These are phyloP conservation scores for Linum trigynum DNA, from an alignment of 345 rosid genomes.

Conservation along the genomic window DNA sequence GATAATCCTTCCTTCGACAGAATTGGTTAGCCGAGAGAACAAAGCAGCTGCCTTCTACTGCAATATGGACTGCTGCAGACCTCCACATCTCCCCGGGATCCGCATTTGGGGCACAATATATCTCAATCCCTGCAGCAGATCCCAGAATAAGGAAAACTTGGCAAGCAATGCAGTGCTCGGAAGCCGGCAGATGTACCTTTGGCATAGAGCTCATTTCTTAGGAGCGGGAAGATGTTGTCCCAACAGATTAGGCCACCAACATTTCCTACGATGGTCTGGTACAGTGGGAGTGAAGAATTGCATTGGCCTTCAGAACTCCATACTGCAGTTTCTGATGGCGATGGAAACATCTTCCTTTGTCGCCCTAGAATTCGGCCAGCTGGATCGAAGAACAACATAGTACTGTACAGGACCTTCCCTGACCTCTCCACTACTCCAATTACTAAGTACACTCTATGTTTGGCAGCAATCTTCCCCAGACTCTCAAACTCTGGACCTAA, in stretches of 20 bases:
- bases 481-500: constrained; percentile 20
- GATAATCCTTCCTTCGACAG: constrained; percentile 13
- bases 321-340: constrained; percentile 10
- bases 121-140: constrained; percentile 16
- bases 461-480: constrained; percentile 12
- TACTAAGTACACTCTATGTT: constrained; percentile 18
- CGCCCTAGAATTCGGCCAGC: constrained; percentile 11
- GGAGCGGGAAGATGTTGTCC: constrained; percentile 18
- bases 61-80: constrained; percentile 16
- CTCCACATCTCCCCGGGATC: constrained; percentile 16
- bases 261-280: constrained; percentile 15
- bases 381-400: constrained; percentile 18
- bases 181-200: constrained; percentile 7
- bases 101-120: constrained; percentile 22
- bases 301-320: constrained; percentile 13
- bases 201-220: constrained; percentile 18
- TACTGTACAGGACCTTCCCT: constrained; percentile 13
- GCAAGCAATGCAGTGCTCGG: neutral
- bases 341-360: constrained; percentile 17
- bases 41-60: constrained; percentile 24
- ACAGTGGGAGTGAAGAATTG: constrained; percentile 8
- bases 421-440: constrained; percentile 21
- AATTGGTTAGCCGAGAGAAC: constrained; percentile 23
- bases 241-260: constrained; percentile 18
- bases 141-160: neutral